Evolutionary conservation across 2,329 filamentous ascomycete genomes (phyloP).

Genomic region (Nemania abortiva): DNA sequence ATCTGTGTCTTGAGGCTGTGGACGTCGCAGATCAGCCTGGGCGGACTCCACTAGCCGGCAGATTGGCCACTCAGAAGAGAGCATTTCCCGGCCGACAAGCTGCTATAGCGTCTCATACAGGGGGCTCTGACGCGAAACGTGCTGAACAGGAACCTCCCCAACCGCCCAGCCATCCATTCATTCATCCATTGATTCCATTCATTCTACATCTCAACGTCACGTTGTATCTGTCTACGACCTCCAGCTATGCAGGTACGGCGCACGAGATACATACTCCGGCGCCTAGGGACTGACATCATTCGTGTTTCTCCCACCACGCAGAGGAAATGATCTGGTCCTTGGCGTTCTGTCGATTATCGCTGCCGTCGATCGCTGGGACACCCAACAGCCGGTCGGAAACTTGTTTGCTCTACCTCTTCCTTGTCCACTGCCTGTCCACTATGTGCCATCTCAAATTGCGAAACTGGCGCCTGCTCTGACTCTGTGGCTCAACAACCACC

Average conservation of each 20-base stretch:
- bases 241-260: conserved; percentile 33
- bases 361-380: conserved; percentile 35
- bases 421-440: neutral
- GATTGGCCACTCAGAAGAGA: conserved; percentile 44
- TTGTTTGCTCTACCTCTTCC: conserved; percentile 29
- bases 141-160: conserved; percentile 25
- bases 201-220: neutral
- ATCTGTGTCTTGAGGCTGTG: conserved; percentile 51
- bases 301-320: conserved; percentile 18
- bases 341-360: conserved; percentile 40
- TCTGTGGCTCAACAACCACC: neutral
- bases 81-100: conserved; percentile 47
- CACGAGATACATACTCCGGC: conserved; percentile 24
- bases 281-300: conserved; percentile 19
- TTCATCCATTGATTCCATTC: neutral
- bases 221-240: neutral
- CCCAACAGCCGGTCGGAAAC: conserved; percentile 36
- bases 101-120: conserved; percentile 55
- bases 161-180: neutral
- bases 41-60: conserved; percentile 36
- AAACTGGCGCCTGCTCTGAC: conserved; percentile 30
- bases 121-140: conserved; percentile 55
- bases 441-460: conserved; percentile 34
- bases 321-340: conserved; percentile 30
- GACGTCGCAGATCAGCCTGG: conserved; percentile 51